Evolutionary conservation across 2,329 filamentous ascomycete genomes (phyloP).

Genomic region (Phoma sp.): DNA sequence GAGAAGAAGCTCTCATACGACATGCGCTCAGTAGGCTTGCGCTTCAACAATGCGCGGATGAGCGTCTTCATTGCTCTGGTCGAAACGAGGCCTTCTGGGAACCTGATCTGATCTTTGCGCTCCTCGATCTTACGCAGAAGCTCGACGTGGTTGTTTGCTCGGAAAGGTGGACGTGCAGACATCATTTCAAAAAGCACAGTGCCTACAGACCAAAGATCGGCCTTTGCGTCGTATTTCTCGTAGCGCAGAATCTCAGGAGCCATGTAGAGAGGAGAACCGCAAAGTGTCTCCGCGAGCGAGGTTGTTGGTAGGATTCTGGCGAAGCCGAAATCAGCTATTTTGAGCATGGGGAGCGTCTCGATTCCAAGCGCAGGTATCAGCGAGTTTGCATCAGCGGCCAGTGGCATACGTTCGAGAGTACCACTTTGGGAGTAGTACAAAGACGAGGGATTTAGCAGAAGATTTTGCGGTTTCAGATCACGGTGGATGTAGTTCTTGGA

Average conservation of each 20-base stretch:
- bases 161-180: slow-evolving; percentile 86
- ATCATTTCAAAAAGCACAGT: slow-evolving; percentile 97
- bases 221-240: slow-evolving; percentile 96
- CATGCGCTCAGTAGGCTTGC: slow-evolving; percentile 82
- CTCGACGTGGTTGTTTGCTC: slow-evolving; percentile 93
- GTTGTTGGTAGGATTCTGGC: slow-evolving; percentile 89
- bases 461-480: slow-evolving; percentile 96
- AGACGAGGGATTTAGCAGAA: slow-evolving; percentile 83
- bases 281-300: slow-evolving; percentile 92
- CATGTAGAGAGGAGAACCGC: slow-evolving; percentile 97
- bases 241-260: slow-evolving; percentile 96
- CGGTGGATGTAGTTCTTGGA: slow-evolving; percentile 89
- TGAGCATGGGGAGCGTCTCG: slow-evolving; percentile 88
- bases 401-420: slow-evolving; percentile 64
- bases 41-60: slow-evolving; percentile 81
- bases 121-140: slow-evolving; percentile 90
- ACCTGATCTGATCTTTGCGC: slow-evolving; percentile 83
- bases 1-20: slow-evolving; percentile 86
- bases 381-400: slow-evolving; percentile 81
- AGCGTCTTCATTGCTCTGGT: slow-evolving; percentile 80
- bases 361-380: slow-evolving; percentile 82
- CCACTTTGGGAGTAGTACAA: slow-evolving; percentile 65
- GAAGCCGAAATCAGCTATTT: slow-evolving; percentile 99
- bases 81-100: slow-evolving; percentile 73
- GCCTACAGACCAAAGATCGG: slow-evolving; percentile 96